Evolutionary conservation across 345 rosid genomes (phyloP).

Genomic region (Kandelia obovata): DNA sequence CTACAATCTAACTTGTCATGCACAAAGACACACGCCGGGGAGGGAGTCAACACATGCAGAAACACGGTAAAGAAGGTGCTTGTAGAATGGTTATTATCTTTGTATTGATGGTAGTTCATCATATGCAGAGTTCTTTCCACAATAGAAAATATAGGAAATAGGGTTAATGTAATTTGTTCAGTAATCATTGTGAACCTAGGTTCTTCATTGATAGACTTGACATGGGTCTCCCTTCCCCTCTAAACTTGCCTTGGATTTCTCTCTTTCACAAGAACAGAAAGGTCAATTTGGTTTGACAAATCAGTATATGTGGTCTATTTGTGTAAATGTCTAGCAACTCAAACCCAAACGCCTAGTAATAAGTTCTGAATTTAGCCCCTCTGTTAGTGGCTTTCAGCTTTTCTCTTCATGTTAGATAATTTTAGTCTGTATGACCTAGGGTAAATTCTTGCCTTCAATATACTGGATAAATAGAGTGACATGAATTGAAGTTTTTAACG

Average conservation of each 20-base stretch:
- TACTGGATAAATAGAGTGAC: constrained; percentile 1
- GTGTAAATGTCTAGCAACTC: neutral
- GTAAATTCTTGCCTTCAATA: neutral
- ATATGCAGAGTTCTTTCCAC: too few relatives aligned
- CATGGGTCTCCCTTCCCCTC: too few relatives aligned
- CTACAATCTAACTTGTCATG: too few relatives aligned
- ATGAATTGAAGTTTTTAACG: neutral
- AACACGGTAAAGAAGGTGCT: too few relatives aligned
- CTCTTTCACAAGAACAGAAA: too few relatives aligned
- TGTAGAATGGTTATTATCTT: too few relatives aligned
- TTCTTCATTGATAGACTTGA: neutral
- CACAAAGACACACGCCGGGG: too few relatives aligned
- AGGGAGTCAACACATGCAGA: too few relatives aligned
- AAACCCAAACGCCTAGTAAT: too few relatives aligned
- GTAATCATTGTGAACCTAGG: constrained; percentile 1
- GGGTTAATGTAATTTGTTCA: neutral
- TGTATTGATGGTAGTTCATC: too few relatives aligned
- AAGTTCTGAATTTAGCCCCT: neutral
- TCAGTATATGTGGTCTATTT: neutral
- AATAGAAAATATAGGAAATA: too few relatives aligned
- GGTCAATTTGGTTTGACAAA: neutral
- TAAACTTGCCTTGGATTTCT: too few relatives aligned
- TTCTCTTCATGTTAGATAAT: neutral
- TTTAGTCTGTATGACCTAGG: constrained; percentile 7
- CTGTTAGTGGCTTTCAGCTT: neutral